Evolutionary conservation across 75 land plant species (phyloP), one percentile per base, ranked within the genome.

Genomic region (Cunninghamia lanceolata): DNA sequence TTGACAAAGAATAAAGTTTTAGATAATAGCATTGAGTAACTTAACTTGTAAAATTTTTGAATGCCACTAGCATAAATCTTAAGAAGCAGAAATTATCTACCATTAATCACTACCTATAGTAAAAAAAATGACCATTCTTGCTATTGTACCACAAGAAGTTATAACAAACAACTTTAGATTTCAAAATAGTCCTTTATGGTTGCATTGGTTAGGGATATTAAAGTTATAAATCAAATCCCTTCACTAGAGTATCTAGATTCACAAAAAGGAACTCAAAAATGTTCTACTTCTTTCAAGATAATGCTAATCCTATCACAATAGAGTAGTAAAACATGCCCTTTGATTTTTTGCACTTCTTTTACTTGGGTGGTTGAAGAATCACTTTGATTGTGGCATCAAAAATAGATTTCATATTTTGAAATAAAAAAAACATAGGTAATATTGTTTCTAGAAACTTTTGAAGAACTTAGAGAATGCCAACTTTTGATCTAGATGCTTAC

Each of bases 361-460:
- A 85, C 36, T 84, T 89, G 16, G 85, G 88, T 83, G 90, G 88
- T 43, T 83, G 90, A 63, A 89, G 80, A 54, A 87, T 88, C 80
- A 89, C 90, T 70, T 84, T 86, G 21, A 89, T 87, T 11, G 90
- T 88, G n/a, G 90, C 90, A 84, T 86, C 90, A 84, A 86, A 89
- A 52, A 89, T 88, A 86, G 82, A 88, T 43, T 89, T 86, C 85
- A 89, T 85, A 86, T 89, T 89, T 88, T 86, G 90, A 78, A 83
- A 39, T n/a, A n/a, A n/a, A n/a, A n/a, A n/a, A n/a, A n/a, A n/a
- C n/a, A n/a, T n/a, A n/a, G n/a, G n/a, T n/a, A n/a, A n/a, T n/a
- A n/a, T n/a, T n/a, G n/a, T n/a, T n/a, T n/a, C n/a, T n/a, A n/a
- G n/a, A n/a, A n/a, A n/a, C n/a, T n/a, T n/a, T n/a, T n/a, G n/a